Conservation (phyloP, 2,329 filamentous ascomycete species). For the Ophiostoma sp. region DNA sequence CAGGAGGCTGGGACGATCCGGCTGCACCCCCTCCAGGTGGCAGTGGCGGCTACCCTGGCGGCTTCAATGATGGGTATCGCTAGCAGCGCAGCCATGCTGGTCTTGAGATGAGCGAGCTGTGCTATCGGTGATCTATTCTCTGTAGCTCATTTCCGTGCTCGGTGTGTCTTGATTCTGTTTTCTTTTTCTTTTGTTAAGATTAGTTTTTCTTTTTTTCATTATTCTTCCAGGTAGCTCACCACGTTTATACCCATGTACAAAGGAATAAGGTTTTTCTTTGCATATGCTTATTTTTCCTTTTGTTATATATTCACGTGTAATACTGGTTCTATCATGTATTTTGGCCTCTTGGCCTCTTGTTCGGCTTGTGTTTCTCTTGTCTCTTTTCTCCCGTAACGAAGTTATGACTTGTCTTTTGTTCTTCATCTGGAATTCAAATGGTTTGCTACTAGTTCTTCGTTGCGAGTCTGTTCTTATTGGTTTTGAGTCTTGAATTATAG, state of each 20-base stretch:
- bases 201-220: neutral
- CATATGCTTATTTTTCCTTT: neutral
- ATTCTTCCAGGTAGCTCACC: neutral
- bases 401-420: neutral
- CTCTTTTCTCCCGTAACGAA: neutral
- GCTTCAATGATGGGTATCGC: slow-evolving; percentile 22
- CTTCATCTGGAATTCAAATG: neutral
- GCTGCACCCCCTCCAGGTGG: neutral
- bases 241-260: neutral
- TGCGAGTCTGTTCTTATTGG: neutral
- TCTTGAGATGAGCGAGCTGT: slow-evolving; percentile 4
- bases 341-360: neutral
- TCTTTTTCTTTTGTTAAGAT: neutral
- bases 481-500: neutral
- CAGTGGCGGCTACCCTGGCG: neutral
- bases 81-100: slow-evolving; percentile 16
- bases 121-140: neutral
- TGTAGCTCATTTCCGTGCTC: neutral
- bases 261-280: neutral
- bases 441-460: neutral
- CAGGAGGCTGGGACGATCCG: slow-evolving; percentile 13
- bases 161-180: no score
- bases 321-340: neutral
- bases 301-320: neutral
- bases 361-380: neutral